Percentiles rank a stretch among this genome's conserved stretches.
phyloP scores from a whole-genome alignment of 352 stramenopile genomes.

The Globisporangium lucens region DNA sequence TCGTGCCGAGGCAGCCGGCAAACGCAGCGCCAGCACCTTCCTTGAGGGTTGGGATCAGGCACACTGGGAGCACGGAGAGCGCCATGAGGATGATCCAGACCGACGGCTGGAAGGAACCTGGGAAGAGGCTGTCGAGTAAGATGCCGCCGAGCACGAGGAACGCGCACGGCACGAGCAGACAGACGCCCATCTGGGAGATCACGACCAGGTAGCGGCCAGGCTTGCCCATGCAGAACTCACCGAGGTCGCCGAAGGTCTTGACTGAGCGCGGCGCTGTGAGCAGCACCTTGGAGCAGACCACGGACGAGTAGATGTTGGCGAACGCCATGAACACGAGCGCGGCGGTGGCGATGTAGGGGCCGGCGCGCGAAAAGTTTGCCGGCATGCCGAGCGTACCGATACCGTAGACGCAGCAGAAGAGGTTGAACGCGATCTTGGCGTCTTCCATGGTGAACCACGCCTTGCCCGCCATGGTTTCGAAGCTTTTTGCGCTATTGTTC shows the following conservation, averaged over 20 bases:
- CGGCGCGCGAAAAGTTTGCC: constrained; percentile 42
- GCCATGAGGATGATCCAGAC: constrained; percentile 59
- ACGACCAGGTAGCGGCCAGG: constrained; percentile 28
- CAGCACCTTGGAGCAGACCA: constrained; percentile 44
- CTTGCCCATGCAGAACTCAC: no score
- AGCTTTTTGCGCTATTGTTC: no score
- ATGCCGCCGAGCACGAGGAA: constrained; percentile 51
- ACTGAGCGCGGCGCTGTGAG: constrained; percentile 43
- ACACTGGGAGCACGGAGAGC: constrained; percentile 35
- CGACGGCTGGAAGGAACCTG: constrained; percentile 31
- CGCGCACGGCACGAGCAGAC: constrained; percentile 35
- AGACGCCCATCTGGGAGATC: constrained; percentile 40
- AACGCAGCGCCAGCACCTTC: constrained; percentile 43
- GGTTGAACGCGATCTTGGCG: constrained; percentile 32
- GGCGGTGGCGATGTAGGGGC: no score
- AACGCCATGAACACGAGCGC: constrained; percentile 51
- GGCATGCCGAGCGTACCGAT: constrained; percentile 59
- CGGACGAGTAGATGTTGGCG: constrained; percentile 52
- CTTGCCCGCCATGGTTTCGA: neutral
- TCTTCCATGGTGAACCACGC: constrained; percentile 47
- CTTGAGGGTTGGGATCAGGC: constrained; percentile 48
- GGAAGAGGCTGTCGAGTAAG: constrained; percentile 43
- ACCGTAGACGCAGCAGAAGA: constrained; percentile 25
- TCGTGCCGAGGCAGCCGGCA: constrained; percentile 40
- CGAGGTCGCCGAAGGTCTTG: no score